phyloP scores from a whole-genome alignment of 1,284 basidiomycete genomes.

The Ganoderma meredithae region DNA sequence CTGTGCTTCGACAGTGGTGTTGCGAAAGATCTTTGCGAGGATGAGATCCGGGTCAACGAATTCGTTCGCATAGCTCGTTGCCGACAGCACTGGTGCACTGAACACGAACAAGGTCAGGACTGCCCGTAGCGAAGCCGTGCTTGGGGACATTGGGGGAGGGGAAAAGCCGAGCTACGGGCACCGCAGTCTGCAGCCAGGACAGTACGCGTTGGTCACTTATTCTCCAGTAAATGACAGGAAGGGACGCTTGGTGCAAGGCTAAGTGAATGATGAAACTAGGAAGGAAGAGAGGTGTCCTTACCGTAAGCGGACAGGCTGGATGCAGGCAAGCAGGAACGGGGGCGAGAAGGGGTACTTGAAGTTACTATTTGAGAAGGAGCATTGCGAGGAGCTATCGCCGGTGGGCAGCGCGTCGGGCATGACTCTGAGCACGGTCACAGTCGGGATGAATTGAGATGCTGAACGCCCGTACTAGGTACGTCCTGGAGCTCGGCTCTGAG shows the following conservation, averaged over 20 bases:
- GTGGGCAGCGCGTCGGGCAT: neutral
- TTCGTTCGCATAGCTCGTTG: constrained; percentile 58
- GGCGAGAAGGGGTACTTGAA: neutral
- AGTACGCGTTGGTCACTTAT: too few species aligned
- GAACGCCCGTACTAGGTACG: neutral
- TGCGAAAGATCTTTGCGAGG: constrained; percentile 48
- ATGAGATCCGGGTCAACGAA: constrained; percentile 61
- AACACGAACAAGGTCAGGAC: constrained; percentile 17
- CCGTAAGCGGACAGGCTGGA: neutral
- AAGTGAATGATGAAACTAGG: neutral
- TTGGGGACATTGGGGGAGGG: neutral
- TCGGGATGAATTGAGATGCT: neutral
- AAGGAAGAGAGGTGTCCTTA: neutral
- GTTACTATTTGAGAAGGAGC: neutral
- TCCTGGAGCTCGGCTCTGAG: neutral
- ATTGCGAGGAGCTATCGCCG: constrained; percentile 1
- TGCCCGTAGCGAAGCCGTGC: constrained; percentile 12
- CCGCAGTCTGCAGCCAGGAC: neutral
- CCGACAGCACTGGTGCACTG: constrained; percentile 31
- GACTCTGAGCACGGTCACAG: neutral
- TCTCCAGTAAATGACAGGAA: neutral
- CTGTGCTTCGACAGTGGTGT: constrained; percentile 52
- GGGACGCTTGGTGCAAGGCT: neutral
- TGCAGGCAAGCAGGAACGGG: neutral
- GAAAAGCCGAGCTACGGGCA: too few species aligned